Percentiles rank a stretch among this genome's conserved stretches.
These are phyloP conservation scores for Penicillium cataractarum DNA, from an alignment of 495 filamentous ascomycete genomes.

Conservation along the genomic window DNA sequence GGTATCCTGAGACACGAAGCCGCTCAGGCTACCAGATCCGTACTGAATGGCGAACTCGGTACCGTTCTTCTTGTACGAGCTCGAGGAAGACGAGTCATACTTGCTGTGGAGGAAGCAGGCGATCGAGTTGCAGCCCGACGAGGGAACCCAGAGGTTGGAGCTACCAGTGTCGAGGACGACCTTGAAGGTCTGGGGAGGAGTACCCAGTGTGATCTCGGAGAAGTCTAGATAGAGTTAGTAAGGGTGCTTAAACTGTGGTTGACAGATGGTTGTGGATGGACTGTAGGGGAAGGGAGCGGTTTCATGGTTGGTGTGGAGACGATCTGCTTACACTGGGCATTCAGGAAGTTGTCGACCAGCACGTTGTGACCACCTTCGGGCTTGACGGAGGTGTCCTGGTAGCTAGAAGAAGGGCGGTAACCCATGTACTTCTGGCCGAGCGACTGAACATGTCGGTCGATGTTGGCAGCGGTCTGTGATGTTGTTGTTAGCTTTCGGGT, in stretches of 20 bases:
- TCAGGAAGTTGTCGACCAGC: constrained; percentile 95
- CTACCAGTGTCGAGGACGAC: constrained; percentile 98
- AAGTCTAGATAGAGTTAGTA: constrained; percentile 68
- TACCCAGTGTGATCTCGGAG: constrained; percentile 92
- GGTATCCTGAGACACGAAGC: constrained; percentile 87
- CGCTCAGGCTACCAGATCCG: constrained; percentile 91
- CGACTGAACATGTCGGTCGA: constrained; percentile 76
- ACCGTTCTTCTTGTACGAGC: constrained; percentile 93
- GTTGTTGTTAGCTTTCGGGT: constrained; percentile 22
- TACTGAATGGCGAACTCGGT: constrained; percentile 92
- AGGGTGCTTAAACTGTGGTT: neutral
- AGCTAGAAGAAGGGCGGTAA: constrained; percentile 72
- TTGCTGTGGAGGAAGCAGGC: constrained; percentile 97
- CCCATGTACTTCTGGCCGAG: constrained; percentile 90
- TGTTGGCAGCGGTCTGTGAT: constrained; percentile 69
- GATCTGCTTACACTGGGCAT: constrained; percentile 84
- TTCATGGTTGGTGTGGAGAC: constrained; percentile 8
- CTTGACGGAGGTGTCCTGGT: constrained; percentile 73
- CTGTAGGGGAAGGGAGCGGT: neutral
- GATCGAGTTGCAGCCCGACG: constrained; percentile 86
- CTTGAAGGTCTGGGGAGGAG: constrained; percentile 93
- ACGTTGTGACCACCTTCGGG: constrained; percentile 74
- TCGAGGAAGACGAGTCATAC: constrained; percentile 90
- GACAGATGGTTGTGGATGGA: neutral
- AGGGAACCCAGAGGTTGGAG: constrained; percentile 99